These are phyloP conservation scores for Begonia masoniana DNA, from an alignment of 306 rosid species.

Conservation along the genomic window DNA sequence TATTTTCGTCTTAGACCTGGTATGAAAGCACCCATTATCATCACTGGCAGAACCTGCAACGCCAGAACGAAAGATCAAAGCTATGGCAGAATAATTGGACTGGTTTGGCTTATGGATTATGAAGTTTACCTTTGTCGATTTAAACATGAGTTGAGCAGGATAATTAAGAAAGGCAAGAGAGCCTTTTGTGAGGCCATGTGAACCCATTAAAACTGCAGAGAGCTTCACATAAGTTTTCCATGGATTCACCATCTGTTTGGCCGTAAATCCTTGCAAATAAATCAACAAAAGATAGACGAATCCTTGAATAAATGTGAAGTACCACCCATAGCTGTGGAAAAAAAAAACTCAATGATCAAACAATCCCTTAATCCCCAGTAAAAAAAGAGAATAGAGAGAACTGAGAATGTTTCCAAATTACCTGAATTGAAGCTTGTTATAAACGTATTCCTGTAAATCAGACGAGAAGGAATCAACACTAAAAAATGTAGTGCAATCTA, in stretches of 20 bases:
- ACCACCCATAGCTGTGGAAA: slow-evolving; percentile 91
- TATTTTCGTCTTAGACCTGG: slow-evolving; percentile 89
- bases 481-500: no score
- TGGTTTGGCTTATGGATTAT: neutral
- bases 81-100: neutral
- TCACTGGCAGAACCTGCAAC: slow-evolving; percentile 85
- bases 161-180: slow-evolving; percentile 92
- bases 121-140: slow-evolving; percentile 72
- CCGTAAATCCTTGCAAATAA: slow-evolving; percentile 81
- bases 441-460: slow-evolving; percentile 84
- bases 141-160: slow-evolving; percentile 99
- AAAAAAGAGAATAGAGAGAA: neutral
- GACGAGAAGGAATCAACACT: no score
- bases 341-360: slow-evolving; percentile 6
- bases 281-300: slow-evolving; percentile 82
- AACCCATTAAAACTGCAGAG: slow-evolving; percentile 89
- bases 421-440: slow-evolving; percentile 94
- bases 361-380: neutral
- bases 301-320: slow-evolving; percentile 95
- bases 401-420: slow-evolving; percentile 8
- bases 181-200: slow-evolving; percentile 96
- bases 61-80: slow-evolving; percentile 1
- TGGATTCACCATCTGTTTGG: slow-evolving; percentile 97
- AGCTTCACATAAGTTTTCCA: slow-evolving; percentile 97
- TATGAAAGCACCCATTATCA: slow-evolving; percentile 97